These are phyloP conservation scores for Heliophila coronopifolia DNA, from an alignment of 441 rosid genomes.

Conservation along the genomic window DNA sequence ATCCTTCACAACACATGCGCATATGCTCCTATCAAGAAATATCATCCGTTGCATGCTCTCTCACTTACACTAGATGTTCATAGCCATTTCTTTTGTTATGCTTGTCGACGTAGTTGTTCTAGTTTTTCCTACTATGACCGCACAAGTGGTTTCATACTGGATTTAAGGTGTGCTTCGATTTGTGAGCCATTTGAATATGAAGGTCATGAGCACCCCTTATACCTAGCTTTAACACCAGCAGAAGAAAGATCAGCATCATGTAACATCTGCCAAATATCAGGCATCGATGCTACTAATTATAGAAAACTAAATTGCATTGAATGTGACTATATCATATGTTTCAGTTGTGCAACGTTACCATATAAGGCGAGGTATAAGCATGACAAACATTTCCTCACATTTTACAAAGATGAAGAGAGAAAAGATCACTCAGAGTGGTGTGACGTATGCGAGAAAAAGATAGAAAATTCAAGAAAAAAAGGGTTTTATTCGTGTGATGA, in stretches of 20 bases:
- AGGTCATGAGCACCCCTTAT: slow-evolving; percentile 4
- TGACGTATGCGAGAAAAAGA: background rate
- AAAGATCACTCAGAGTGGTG: background rate
- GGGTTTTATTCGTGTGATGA: background rate
- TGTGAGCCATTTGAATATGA: background rate
- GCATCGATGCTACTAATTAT: no score
- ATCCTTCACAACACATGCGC: slow-evolving; percentile 13
- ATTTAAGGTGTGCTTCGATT: background rate
- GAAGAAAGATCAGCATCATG: background rate
- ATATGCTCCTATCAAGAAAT: background rate
- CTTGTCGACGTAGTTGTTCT: background rate
- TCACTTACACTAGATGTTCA: background rate
- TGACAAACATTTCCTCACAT: background rate
- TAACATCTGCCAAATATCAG: background rate
- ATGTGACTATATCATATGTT: background rate
- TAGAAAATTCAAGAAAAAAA: background rate
- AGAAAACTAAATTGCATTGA: background rate
- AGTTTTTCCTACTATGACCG: background rate
- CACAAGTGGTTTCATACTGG: background rate
- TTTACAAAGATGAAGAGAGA: background rate
- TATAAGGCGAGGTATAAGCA: background rate
- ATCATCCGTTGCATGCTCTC: background rate
- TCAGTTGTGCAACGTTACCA: slow-evolving; percentile 3
- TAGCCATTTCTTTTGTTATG: background rate
- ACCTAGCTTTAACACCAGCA: background rate